phyloP scores from a whole-genome alignment of 208 protist species.

The Acanthamoeba healyi region DNA sequence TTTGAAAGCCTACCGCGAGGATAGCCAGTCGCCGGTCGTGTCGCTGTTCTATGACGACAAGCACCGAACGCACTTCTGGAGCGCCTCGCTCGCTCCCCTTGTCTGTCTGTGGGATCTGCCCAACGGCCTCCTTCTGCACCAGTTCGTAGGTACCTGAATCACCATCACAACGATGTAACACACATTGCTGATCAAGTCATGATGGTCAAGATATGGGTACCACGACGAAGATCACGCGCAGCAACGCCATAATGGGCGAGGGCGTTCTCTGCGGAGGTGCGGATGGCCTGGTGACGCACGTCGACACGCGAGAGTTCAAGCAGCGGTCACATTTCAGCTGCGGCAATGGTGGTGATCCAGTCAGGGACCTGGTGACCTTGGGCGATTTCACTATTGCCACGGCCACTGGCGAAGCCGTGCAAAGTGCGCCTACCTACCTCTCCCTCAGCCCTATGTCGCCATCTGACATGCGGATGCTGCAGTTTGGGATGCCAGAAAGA shows the following conservation, averaged over 20 bases:
- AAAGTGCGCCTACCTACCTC: neutral
- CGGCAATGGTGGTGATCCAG: neutral
- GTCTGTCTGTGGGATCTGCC: neutral
- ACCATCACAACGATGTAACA: neutral
- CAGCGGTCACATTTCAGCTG: neutral
- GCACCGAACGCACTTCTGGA: constrained; percentile 24
- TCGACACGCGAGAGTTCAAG: neutral
- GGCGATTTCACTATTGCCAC: neutral
- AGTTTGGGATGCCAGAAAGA: neutral
- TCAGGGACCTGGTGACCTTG: neutral
- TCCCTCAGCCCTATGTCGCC: neutral
- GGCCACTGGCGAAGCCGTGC: neutral
- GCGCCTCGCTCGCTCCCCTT: neutral
- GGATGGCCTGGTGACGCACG: neutral
- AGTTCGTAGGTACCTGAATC: neutral
- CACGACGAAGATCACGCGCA: neutral
- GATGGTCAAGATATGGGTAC: neutral
- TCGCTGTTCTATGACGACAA: neutral
- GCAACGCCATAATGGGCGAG: neutral
- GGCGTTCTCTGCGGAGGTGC: neutral
- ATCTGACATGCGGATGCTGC: too few species aligned
- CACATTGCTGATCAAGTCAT: neutral
- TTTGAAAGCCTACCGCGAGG: neutral
- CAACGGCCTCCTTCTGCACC: neutral
- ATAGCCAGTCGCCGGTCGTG: neutral